Evolutionary conservation across 352 stramenopile species (phyloP).

Genomic region (Globisporangium solare): DNA sequence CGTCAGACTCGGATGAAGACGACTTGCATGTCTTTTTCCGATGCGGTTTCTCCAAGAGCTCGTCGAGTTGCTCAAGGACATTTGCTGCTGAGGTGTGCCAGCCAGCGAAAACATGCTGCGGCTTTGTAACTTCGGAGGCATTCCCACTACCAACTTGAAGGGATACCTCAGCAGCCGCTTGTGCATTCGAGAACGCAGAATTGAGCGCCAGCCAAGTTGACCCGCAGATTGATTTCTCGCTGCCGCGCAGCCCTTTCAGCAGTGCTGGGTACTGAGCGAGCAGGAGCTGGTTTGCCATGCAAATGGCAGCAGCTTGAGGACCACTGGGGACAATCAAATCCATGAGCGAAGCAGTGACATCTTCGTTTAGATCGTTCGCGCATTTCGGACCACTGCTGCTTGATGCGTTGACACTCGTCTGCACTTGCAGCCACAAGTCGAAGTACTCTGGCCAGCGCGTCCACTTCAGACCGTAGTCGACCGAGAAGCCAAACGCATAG

Average conservation of each 20-base stretch:
- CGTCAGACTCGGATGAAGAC: background rate
- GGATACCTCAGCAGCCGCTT: conserved; percentile 2
- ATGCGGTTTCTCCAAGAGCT: conserved; percentile 6
- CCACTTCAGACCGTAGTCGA: conserved; percentile 74
- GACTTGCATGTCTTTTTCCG: background rate
- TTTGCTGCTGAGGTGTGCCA: conserved; percentile 5
- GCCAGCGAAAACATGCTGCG: conserved; percentile 15
- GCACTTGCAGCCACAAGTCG: conserved; percentile 33
- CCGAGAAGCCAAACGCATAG: conserved; percentile 62
- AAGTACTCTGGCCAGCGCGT: conserved; percentile 66
- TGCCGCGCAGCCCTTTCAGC: conserved; percentile 34
- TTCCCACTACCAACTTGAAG: background rate
- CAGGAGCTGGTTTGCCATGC: conserved; percentile 45
- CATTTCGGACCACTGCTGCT: background rate
- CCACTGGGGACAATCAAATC: conserved; percentile 34
- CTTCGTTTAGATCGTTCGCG: background rate
- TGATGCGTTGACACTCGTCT: conserved; percentile 13
- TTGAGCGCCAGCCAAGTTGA: conserved; percentile 22
- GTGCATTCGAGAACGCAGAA: conserved; percentile 35
- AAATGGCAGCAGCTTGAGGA: conserved; percentile 31
- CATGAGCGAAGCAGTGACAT: background rate
- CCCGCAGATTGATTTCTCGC: conserved; percentile 47
- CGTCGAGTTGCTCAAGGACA: conserved; percentile 11
- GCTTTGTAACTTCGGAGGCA: background rate
- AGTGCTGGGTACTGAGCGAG: conserved; percentile 28